Base-by-base conservation (phyloP, 768 basidiomycete species). In the Leccinellum rugosiceps region DNA sequence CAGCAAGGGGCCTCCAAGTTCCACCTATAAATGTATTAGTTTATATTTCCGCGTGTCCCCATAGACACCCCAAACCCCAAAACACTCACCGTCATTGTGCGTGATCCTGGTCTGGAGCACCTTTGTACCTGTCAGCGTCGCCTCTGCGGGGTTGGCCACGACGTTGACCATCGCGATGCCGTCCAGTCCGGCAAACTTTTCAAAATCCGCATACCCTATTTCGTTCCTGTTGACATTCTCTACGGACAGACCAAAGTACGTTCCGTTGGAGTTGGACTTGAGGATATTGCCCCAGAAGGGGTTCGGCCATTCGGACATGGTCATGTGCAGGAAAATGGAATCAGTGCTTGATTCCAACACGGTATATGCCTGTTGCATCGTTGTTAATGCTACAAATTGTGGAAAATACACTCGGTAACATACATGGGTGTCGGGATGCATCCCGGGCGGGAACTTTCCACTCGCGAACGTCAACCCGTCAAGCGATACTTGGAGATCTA, bases 221-320 rank as follows among this genome's bases (percentile, higher is more conserved):
- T 83, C 75, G 68, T 99, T 88, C n/a, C 97, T 83, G 71, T 98
- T 98, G 55, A 91, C 97, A 64, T 94, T 81, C 63, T 92, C 88
- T 38, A 91, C 66, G 1, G 94, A 92, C 11, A 94, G 70, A 21
- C 90, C 87, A 69, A 94, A 99, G 77, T 97, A 98, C 0, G 97
- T 99, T 35, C 97, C 97, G 65, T 99, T 99, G 30, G 90, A 98
- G 72, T 99, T 98, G 28, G 95, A 97, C 73, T 96, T 96, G 58
- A 94, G 82, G 63, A 98, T 87, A 66, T 83, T 89, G 34, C 97
- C 97, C 87, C 90, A 98, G 68, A 78, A 89, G 3, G 87, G 90
- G 21, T 77, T 79, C 0, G 83, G 80, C 15, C 79, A 75, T 58
- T 90, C 85, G 19, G 91, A 92, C 78, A 91, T 96, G 0, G 97